Conservation (phyloP, 108 stramenopile species). For the Stephanodiscus triporus region DNA sequence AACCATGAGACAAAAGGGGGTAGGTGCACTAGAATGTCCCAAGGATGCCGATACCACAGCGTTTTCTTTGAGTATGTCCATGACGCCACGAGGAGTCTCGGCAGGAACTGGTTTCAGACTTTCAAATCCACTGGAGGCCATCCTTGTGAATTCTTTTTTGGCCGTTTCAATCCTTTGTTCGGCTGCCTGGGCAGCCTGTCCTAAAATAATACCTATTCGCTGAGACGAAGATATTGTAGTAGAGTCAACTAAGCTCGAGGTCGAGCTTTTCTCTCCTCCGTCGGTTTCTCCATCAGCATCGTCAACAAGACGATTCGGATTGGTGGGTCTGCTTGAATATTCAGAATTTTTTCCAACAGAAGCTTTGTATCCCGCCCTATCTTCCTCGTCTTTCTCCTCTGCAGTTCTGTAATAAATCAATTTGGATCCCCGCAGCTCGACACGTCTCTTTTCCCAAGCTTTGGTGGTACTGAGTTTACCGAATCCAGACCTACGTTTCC, state of each 20-base stretch:
- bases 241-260: not conserved
- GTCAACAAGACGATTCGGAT: not conserved
- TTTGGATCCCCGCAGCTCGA: constrained; percentile 41
- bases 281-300: not conserved
- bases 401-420: constrained; percentile 40
- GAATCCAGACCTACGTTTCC: constrained; percentile 48
- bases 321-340: not conserved
- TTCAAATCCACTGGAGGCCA: constrained; percentile 38
- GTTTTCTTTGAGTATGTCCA: constrained; percentile 80
- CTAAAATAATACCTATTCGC: constrained; percentile 20
- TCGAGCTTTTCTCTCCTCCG: not conserved
- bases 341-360: not conserved
- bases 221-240: constrained; percentile 2
- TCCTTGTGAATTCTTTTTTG: constrained; percentile 22
- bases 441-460: constrained; percentile 43
- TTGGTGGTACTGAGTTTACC: constrained; percentile 37
- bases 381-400: constrained; percentile 33
- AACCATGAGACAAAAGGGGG: constrained; percentile 42
- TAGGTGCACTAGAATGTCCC: constrained; percentile 47
- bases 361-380: constrained; percentile 5
- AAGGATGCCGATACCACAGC: constrained; percentile 63
- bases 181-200: constrained; percentile 40
- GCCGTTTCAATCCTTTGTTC: constrained; percentile 40
- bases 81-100: constrained; percentile 61
- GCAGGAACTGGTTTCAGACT: constrained; percentile 14